Base-by-base conservation (phyloP, 2,329 filamentous ascomycete genomes). In the Talaromyces rugulosus region DNA sequence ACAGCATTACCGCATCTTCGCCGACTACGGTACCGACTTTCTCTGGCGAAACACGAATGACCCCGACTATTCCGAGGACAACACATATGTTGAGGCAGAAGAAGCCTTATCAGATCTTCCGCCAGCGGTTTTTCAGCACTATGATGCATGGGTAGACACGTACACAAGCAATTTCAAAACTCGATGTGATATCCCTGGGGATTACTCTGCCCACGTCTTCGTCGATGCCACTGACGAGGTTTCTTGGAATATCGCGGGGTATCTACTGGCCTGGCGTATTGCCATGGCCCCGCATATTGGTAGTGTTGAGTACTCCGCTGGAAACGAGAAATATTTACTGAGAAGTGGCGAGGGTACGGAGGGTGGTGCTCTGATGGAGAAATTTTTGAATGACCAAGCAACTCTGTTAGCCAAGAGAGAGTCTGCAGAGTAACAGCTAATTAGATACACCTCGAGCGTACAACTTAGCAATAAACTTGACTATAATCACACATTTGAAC, bases 201-300 rank as follows among this genome's bases (percentile, higher is more conserved):
- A 66, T 16, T 66, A 61, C 23, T 16, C 60, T 12, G 63, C 58
- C 5, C 28, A 33, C 31, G 18, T 63, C 7, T 67, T 70, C 33
- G 12, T 28, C 1, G 64, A 60, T 16, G 52, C 34, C 3, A 44
- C 52, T 16, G 65, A 66, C 28, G 62, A 67, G 12, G 66, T 68
- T 14, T 60, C 64, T 8, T 67, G 66, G 65, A 65, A 65, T 40
- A 61, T 70, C 33, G 60, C 67, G 31, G 66, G 67, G n/a, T 67
- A 60, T 59, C 36, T 69, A 23, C 54, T 69, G 50, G 67, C 66
- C 6, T 70, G 67, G 67, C 63, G 64, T 16, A 65, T 69, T 56
- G 51, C 59, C 14, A 59, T 69, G 55, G 63, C 62, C n/a, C 57
- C 64, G 5, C 55, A 59, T 28, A 50, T 59, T 5, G 60, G 60